Evolutionary conservation across 2,329 filamentous ascomycete genomes (phyloP).

Genomic region (Trichoderma oligosporum): DNA sequence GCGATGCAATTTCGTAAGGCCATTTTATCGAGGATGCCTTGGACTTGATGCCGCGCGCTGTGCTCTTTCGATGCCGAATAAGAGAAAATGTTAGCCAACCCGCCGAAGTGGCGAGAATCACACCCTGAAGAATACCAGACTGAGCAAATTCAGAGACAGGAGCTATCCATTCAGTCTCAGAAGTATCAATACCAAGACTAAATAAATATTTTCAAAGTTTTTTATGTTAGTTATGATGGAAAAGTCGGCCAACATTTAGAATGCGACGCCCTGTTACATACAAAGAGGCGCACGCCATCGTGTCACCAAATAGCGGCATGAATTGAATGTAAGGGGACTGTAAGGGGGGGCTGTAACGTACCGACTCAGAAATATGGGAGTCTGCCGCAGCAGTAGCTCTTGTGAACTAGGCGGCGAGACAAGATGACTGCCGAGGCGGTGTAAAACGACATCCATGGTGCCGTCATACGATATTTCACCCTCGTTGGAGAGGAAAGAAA

Average conservation of each 20-base stretch:
- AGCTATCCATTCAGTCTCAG: conserved; percentile 36
- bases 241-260: no score
- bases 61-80: conserved; percentile 30
- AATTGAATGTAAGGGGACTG: background rate
- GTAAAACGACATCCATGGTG: conserved; percentile 32
- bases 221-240: background rate
- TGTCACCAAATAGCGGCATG: background rate
- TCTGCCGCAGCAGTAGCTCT: conserved; percentile 20
- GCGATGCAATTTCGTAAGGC: conserved; percentile 42
- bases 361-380: conserved; percentile 21
- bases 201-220: conserved; percentile 12
- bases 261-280: no score
- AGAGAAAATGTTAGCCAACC: conserved; percentile 35
- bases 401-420: conserved; percentile 29
- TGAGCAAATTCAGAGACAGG: conserved; percentile 38
- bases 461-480: background rate
- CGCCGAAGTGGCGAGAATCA: conserved; percentile 37
- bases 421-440: conserved; percentile 31
- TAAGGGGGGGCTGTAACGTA: no score
- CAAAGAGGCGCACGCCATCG: background rate
- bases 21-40: conserved; percentile 40
- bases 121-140: conserved; percentile 40
- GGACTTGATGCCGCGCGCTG: conserved; percentile 25
- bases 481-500: conserved; percentile 9
- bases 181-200: conserved; percentile 19